Percentiles rank a stretch among this genome's conserved stretches.
Conservation (phyloP, 306 rosid genomes). For the Ceratonia siliqua region DNA sequence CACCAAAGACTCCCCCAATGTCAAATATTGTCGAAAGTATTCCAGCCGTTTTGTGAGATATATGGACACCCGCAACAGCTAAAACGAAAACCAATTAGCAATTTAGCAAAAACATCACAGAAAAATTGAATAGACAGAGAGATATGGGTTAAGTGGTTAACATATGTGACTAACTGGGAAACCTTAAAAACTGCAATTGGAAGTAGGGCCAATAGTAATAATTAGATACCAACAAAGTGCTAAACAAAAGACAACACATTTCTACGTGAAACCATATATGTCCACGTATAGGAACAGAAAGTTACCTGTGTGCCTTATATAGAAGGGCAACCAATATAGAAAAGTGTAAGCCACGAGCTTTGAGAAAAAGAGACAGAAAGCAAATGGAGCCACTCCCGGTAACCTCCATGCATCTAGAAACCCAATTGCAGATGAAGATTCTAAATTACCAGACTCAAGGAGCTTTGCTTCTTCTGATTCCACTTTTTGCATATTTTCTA, state of each 20-base stretch:
- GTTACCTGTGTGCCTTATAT: constrained; percentile 53
- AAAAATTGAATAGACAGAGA: not conserved
- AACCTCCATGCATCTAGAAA: constrained; percentile 92
- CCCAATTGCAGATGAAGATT: constrained; percentile 76
- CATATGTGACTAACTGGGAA: not conserved
- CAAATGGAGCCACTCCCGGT: constrained; percentile 70
- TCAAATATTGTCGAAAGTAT: constrained; percentile 87
- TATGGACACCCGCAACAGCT: constrained; percentile 83
- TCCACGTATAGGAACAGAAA: not conserved
- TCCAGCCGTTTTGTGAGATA: constrained; percentile 85
- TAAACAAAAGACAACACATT: not conserved
- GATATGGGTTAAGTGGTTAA: not conserved
- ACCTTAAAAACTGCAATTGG: not conserved
- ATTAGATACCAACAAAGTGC: not conserved
- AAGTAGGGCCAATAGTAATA: not conserved
- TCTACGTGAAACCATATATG: not conserved
- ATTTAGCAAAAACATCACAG: not conserved
- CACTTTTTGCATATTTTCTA: constrained; percentile 38
- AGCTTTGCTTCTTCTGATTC: constrained; percentile 77
- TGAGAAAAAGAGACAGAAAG: constrained; percentile 69
- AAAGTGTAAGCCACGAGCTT: constrained; percentile 75
- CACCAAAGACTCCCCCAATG: constrained; percentile 86
- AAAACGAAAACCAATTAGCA: constrained; percentile 30
- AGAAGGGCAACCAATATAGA: constrained; percentile 75
- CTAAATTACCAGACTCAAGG: constrained; percentile 39